These are phyloP conservation scores for Beauveria bassiana DNA, from an alignment of 2,329 filamentous ascomycete species.

Conservation along the genomic window DNA sequence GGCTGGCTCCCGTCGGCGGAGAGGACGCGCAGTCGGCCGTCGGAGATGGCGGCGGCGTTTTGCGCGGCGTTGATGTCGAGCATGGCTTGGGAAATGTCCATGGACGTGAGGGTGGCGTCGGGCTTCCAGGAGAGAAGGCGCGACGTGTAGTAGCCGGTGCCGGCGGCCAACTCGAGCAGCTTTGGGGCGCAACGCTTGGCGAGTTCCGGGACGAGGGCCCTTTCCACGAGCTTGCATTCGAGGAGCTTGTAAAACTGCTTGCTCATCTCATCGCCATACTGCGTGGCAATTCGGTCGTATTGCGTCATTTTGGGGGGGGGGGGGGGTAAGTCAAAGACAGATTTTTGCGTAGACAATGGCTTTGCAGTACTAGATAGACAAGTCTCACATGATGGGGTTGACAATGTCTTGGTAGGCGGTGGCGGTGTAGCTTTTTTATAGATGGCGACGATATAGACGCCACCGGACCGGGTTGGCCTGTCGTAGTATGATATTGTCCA, in stretches of 20 bases:
- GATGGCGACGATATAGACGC: no score
- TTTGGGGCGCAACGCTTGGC: not conserved
- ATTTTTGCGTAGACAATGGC: no score
- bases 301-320: not conserved
- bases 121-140: not conserved
- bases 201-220: not conserved
- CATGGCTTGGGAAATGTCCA: constrained; percentile 5
- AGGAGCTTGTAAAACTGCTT: constrained; percentile 6
- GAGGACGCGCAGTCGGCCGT: not conserved
- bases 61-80: not conserved
- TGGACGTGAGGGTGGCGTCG: not conserved
- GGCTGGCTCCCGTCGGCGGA: not conserved
- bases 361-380: no score
- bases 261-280: not conserved
- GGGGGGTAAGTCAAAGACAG: no score
- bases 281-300: constrained; percentile 1
- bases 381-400: no score
- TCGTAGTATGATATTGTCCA: no score
- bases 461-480: no score
- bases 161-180: constrained; percentile 2
- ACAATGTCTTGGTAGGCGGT: no score
- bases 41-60: not conserved
- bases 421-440: no score
- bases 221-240: not conserved
- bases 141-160: constrained; percentile 7